Evolutionary conservation across 179 eudicot genomes (phyloP), one percentile per base, ranked within the genome.

Genomic region (Spinacia oleracea): DNA sequence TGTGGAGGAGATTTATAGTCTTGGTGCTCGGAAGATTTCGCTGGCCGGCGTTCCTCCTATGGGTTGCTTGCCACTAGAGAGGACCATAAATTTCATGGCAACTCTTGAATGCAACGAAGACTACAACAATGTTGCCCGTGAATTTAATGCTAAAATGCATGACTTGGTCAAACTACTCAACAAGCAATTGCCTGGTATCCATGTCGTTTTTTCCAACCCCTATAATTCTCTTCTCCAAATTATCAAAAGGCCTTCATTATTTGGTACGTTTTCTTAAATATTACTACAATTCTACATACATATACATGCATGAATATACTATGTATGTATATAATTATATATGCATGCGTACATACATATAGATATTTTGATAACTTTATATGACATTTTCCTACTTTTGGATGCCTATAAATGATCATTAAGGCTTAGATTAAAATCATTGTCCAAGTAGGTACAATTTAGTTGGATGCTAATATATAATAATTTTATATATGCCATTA

Each of bases 61-160:
- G 88, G 97, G 97, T 9, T 92, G 97, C 45, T 76, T 92, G 81
- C 97, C 97, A 0, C 73, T 91, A 56, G 95, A 92, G 79, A 87
- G 97, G 83, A 80, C 92, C 0, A 60, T 82, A 25, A 91, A 91
- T 75, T 21, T 81, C 50, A 4, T 85, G 11, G 72, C 69, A 34
- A 81, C 79, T 18, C 53, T 67, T 55, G 81, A 74, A 31, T 92
- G 97, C 69, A 76, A 82, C 66, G 90, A 87, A 78, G 81, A 77
- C 0, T 92, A 91, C 84, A 92, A 92, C 75, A 74, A 31, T 23
- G 92, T 91, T 31, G 93, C 97, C 16, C 4, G 62, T 42, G 76
- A 75, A 45, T 91, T 85, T 74, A 92, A 92, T 80, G 85, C 3
- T 8, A 92, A 91, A 79, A 78, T 92, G 84, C 45, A 40, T 16